A percentile compares a stretch with the other conserved stretches of the same genome.
Conservation (phyloP, 306 rosid species). For the Glycine tomentella region DNA sequence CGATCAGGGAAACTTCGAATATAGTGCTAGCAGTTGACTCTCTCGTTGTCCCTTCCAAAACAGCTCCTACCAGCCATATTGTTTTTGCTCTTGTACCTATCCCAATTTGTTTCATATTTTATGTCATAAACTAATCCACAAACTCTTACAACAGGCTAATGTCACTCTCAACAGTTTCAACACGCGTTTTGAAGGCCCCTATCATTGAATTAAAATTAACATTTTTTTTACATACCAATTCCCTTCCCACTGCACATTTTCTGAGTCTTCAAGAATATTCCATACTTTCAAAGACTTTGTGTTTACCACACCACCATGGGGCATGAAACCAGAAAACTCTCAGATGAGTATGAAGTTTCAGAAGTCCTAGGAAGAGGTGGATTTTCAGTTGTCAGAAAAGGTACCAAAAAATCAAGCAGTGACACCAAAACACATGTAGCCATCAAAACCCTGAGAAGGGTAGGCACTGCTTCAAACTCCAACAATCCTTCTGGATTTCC, state of each 20-base stretch:
- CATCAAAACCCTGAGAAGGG: conserved; percentile 81
- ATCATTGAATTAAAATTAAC: conserved; percentile 26
- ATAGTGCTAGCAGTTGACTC: conserved; percentile 52
- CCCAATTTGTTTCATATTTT: conserved; percentile 49
- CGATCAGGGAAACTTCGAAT: conserved; percentile 31
- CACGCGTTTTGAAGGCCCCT: conserved; percentile 48
- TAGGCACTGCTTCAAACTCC: conserved; percentile 45
- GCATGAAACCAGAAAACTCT: conserved; percentile 64
- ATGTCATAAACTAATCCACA: conserved; percentile 50
- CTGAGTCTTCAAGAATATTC: conserved; percentile 39
- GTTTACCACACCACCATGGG: conserved; percentile 54
- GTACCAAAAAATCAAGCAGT: conserved; percentile 59
- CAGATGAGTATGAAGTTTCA: conserved; percentile 78
- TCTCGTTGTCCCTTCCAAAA: conserved; percentile 54
- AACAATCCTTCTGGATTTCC: conserved; percentile 27
- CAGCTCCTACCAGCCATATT: conserved; percentile 43
- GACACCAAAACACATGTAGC: conserved; percentile 66
- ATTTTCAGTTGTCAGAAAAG: conserved; percentile 90
- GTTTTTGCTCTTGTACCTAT: conserved; percentile 51
- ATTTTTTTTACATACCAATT: conserved; percentile 11
- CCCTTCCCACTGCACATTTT: conserved; percentile 1
- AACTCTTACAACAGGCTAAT: conserved; percentile 42
- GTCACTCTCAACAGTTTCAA: conserved; percentile 50
- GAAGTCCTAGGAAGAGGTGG: conserved; percentile 89
- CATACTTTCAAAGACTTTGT: conserved; percentile 16